These are phyloP conservation scores for Jamesozyma lodderae DNA, from an alignment of 805 yeast species.

Conservation along the genomic window DNA sequence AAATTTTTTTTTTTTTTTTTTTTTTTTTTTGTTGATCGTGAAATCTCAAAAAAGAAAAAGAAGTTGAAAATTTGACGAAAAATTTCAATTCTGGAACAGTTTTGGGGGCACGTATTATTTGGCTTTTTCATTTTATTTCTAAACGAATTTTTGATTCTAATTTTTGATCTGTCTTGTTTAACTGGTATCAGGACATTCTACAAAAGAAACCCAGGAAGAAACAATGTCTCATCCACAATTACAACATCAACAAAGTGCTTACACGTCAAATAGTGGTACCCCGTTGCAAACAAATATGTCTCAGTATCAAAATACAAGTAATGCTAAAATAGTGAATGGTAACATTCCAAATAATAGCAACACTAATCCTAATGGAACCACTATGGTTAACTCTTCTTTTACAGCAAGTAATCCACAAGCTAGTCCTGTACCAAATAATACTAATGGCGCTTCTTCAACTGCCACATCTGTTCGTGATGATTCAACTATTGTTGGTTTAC, in stretches of 20 bases:
- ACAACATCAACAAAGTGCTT: neutral
- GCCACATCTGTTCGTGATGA: slow-evolving; percentile 5
- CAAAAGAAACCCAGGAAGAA: slow-evolving; percentile 1
- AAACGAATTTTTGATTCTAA: too few relatives aligned
- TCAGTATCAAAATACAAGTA: slow-evolving; percentile 6
- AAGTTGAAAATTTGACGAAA: too few relatives aligned
- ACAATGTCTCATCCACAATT: neutral
- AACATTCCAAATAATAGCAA: slow-evolving; percentile 5
- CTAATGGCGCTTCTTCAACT: neutral
- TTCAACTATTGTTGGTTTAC: slow-evolving; percentile 65
- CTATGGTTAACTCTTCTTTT: neutral
- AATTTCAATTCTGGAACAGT: too few relatives aligned
- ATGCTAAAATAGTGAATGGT: slow-evolving; percentile 13
- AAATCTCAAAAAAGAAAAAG: too few relatives aligned
- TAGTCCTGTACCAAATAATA: too few relatives aligned
- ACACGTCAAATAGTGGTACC: neutral
- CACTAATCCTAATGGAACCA: neutral
- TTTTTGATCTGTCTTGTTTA: too few relatives aligned
- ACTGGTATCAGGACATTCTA: too few relatives aligned
- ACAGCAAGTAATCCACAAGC: neutral
- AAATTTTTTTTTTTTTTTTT: too few relatives aligned
- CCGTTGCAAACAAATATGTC: slow-evolving; percentile 1
- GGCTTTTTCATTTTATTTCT: too few relatives aligned
- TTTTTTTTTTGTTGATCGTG: too few relatives aligned
- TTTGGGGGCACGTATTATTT: too few relatives aligned